Evolutionary conservation across 2,329 filamentous ascomycete species (phyloP).

Genomic region (Paraphaeosphaeria minitans): DNA sequence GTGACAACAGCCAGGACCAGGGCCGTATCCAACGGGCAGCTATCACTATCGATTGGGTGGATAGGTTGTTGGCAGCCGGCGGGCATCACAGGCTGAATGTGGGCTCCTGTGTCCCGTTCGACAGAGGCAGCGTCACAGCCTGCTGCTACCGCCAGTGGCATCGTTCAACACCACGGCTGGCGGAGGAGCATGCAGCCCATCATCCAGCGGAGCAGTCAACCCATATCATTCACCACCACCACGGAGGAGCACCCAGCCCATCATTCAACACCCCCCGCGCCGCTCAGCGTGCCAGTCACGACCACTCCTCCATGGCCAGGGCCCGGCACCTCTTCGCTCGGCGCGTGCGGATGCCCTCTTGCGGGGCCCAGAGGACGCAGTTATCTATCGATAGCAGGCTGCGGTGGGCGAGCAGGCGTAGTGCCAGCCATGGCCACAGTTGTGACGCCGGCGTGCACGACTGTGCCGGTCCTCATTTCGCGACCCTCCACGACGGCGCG

Average conservation of each 20-base stretch:
- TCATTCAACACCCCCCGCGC: not conserved
- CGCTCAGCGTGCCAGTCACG: not conserved
- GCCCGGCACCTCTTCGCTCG: no score
- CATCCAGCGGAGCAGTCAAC: no score
- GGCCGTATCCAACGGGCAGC: slow-evolving; percentile 35
- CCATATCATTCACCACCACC: no score
- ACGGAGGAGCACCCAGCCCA: not conserved
- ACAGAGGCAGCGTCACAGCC: slow-evolving; percentile 23
- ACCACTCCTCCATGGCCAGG: no score
- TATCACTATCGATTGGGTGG: slow-evolving; percentile 50
- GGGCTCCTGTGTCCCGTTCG: slow-evolving; percentile 15
- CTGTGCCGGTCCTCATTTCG: slow-evolving; percentile 45
- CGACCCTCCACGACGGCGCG: slow-evolving; percentile 21
- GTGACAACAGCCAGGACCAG: slow-evolving; percentile 30
- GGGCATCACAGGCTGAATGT: slow-evolving; percentile 29
- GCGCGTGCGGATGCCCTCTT: no score
- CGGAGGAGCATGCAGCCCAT: no score
- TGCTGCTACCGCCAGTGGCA: not conserved
- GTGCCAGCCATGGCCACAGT: not conserved
- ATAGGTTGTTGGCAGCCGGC: slow-evolving; percentile 36
- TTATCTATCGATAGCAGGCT: not conserved
- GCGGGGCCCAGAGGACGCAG: not conserved
- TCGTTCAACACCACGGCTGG: slow-evolving; percentile 1
- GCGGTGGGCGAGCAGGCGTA: slow-evolving; percentile 12
- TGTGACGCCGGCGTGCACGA: slow-evolving; percentile 31